Percentiles rank a stretch among this genome's conserved stretches.
These are phyloP conservation scores for Penicillium desertorum DNA, from an alignment of 495 filamentous ascomycete species.

Conservation along the genomic window DNA sequence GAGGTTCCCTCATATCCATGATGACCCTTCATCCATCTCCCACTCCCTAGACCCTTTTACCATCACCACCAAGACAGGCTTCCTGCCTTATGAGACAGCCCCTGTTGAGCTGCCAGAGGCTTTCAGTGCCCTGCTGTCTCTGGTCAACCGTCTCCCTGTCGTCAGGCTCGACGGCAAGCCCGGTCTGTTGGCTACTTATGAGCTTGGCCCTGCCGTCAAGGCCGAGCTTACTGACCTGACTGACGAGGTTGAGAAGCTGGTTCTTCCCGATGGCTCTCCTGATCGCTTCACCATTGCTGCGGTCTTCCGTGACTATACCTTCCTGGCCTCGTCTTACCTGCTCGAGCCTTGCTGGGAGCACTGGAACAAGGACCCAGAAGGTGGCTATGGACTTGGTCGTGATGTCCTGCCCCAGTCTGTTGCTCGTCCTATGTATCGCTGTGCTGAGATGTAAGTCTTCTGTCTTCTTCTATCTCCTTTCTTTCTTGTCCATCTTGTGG, in stretches of 20 bases:
- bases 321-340: conserved; percentile 82
- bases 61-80: conserved; percentile 80
- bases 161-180: conserved; percentile 64
- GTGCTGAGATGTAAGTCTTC: conserved; percentile 71
- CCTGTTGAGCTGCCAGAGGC: conserved; percentile 54
- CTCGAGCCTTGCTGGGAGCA: conserved; percentile 89
- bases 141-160: conserved; percentile 75
- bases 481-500: background rate
- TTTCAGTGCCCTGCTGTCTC: conserved; percentile 65
- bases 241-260: conserved; percentile 64
- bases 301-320: conserved; percentile 85
- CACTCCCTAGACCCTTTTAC: conserved; percentile 67
- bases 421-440: conserved; percentile 70
- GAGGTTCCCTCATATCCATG: conserved; percentile 56
- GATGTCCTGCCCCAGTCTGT: conserved; percentile 67
- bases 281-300: conserved; percentile 78
- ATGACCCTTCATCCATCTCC: conserved; percentile 60
- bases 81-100: conserved; percentile 50
- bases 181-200: conserved; percentile 71
- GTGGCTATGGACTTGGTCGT: conserved; percentile 73
- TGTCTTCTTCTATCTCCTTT: conserved; percentile 3
- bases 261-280: conserved; percentile 41
- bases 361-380: conserved; percentile 59
- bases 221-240: conserved; percentile 73
- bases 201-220: conserved; percentile 66